phyloP scores from a whole-genome alignment of 805 yeast genomes.

The Monosporozyma siamensis region DNA sequence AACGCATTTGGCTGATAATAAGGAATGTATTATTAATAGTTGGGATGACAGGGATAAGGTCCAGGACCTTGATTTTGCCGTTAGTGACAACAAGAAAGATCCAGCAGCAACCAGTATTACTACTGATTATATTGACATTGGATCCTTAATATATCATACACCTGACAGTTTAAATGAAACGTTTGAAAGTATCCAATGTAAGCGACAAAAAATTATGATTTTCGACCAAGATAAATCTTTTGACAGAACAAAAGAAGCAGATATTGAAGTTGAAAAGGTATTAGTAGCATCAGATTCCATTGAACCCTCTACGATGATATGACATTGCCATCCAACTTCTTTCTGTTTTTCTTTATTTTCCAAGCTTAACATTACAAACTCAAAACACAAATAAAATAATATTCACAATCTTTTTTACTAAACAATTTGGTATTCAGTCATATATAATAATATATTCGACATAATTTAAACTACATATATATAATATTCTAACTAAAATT shows the following conservation, averaged over 20 bases:
- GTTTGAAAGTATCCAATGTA: conserved; percentile 25
- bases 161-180: conserved; percentile 6
- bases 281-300: background rate
- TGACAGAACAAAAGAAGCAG: background rate
- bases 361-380: too few species aligned
- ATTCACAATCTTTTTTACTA: background rate
- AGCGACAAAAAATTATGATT: conserved; percentile 23
- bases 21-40: background rate
- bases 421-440: background rate
- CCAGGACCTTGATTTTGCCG: background rate
- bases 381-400: background rate
- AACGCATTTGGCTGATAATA: background rate
- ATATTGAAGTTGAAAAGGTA: conserved; percentile 1
- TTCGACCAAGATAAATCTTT: conserved; percentile 1
- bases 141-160: conserved; percentile 10
- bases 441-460: background rate
- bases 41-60: background rate
- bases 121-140: conserved; percentile 22
- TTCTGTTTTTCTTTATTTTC: too few species aligned
- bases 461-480: background rate
- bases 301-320: background rate
- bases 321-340: too few species aligned
- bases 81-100: background rate
- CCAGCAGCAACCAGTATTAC: background rate
- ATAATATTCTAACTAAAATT: background rate